Evolutionary conservation across 148 eudicot genomes (phyloP).

Genomic region (Nepenthes gracilis): DNA sequence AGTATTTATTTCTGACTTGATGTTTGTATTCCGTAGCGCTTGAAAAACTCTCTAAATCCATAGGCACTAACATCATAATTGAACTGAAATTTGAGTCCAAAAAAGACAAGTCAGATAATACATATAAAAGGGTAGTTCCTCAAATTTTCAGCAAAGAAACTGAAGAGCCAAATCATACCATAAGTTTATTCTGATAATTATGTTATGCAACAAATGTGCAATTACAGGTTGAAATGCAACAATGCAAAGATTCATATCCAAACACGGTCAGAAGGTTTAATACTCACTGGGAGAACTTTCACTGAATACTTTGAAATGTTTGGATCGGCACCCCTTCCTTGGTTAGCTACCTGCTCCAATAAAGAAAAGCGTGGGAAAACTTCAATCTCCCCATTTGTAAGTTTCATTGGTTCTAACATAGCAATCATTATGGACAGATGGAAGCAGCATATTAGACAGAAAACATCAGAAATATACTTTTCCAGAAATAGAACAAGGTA

Average conservation of each 20-base stretch:
- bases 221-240: neutral
- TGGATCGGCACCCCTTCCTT: conserved; percentile 72
- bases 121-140: neutral
- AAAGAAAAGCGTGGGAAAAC: neutral
- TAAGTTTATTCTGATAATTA: neutral
- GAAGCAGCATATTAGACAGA: neutral
- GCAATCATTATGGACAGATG: neutral
- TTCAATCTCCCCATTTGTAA: neutral
- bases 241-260: neutral
- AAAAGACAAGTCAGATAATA: conserved; percentile 2
- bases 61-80: conserved; percentile 67
- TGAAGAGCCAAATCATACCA: neutral
- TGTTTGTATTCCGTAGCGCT: conserved; percentile 39
- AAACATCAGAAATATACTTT: neutral
- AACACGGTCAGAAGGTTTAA: conserved; percentile 3
- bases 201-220: neutral
- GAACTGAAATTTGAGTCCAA: conserved; percentile 30
- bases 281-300: conserved; percentile 85
- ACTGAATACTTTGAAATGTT: conserved; percentile 83
- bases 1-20: conserved; percentile 20
- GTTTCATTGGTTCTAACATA: neutral
- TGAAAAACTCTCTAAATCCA: conserved; percentile 78
- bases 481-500: too few species aligned
- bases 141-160: neutral
- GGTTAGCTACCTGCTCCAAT: conserved; percentile 47